These are phyloP conservation scores for Suillus subaureus DNA, from an alignment of 768 basidiomycete genomes.

Conservation along the genomic window DNA sequence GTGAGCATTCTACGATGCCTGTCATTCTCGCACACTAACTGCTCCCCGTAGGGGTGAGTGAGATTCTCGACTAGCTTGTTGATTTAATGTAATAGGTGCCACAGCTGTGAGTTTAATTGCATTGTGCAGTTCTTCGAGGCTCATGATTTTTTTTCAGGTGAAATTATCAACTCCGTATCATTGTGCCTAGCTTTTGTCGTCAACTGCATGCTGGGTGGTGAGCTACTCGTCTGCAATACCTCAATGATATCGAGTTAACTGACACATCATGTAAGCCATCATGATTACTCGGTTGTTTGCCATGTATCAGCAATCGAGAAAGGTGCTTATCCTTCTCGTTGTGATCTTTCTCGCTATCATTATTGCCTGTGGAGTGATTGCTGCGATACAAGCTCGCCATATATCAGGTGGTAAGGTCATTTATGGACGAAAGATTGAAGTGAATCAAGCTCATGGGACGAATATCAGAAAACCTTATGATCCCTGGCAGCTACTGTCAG, in stretches of 20 bases:
- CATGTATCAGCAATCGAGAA: slow-evolving; percentile 2
- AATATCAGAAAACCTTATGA: background rate
- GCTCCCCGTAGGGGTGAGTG: background rate
- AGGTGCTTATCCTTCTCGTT: background rate
- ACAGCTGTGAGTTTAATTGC: background rate
- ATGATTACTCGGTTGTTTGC: background rate
- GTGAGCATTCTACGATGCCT: background rate
- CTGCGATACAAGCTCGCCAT: background rate
- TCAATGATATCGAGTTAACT: background rate
- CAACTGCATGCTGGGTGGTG: background rate
- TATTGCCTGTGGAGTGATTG: background rate
- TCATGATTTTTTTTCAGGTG: background rate
- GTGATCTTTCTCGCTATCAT: background rate
- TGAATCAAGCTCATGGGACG: background rate
- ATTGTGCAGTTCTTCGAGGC: background rate
- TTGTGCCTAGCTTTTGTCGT: background rate
- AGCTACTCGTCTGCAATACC: background rate
- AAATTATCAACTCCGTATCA: background rate
- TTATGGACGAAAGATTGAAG: background rate
- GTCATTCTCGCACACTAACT: background rate
- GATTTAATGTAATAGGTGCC: background rate
- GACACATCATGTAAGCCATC: background rate
- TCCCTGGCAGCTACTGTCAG: background rate
- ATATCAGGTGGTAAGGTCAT: background rate
- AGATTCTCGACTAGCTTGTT: background rate